Conservation (phyloP, 768 basidiomycete species). For the Mycena capillaripes region DNA sequence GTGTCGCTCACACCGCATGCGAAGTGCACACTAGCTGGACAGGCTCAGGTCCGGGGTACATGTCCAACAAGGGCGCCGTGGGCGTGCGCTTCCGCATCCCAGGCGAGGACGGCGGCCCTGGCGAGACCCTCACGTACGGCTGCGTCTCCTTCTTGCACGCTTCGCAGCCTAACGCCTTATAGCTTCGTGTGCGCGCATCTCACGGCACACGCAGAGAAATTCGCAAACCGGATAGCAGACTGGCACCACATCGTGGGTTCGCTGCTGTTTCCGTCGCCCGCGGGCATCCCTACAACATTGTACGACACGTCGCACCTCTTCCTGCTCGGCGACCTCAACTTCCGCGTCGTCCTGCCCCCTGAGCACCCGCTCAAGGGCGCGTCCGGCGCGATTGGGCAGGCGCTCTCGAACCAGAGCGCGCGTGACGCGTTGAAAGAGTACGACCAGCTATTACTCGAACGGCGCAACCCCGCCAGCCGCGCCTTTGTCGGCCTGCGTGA, state of each 20-base stretch:
- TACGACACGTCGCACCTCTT: conserved; percentile 93
- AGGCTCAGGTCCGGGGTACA: conserved; percentile 76
- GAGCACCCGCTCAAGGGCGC: conserved; percentile 59
- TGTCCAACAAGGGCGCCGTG: conserved; percentile 98
- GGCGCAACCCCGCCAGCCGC: conserved; percentile 63
- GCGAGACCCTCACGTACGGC: conserved; percentile 89
- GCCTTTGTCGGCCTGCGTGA: conserved; percentile 84
- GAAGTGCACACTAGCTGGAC: conserved; percentile 85
- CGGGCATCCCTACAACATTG: conserved; percentile 66
- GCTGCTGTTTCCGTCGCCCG: conserved; percentile 76
- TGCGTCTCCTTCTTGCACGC: conserved; percentile 11
- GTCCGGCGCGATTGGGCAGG: conserved; percentile 53
- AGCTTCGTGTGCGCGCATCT: conserved; percentile 96
- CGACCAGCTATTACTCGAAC: conserved; percentile 80
- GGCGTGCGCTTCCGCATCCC: conserved; percentile 85
- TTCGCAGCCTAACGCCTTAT: conserved; percentile 2
- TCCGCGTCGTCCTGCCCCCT: conserved; percentile 79
- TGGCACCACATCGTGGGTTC: conserved; percentile 86
- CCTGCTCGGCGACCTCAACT: conserved; percentile 95
- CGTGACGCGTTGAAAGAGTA: conserved; percentile 76
- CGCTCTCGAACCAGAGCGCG: conserved; percentile 59
- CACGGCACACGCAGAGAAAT: conserved; percentile 81
- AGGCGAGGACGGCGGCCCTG: conserved; percentile 65
- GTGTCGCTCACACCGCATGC: conserved; percentile 68
- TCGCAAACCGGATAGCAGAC: conserved; percentile 78